Percentiles rank a stretch among this genome's conserved stretches.
Conservation (phyloP, 768 basidiomycete species). For the Coprinopsis sp. region DNA sequence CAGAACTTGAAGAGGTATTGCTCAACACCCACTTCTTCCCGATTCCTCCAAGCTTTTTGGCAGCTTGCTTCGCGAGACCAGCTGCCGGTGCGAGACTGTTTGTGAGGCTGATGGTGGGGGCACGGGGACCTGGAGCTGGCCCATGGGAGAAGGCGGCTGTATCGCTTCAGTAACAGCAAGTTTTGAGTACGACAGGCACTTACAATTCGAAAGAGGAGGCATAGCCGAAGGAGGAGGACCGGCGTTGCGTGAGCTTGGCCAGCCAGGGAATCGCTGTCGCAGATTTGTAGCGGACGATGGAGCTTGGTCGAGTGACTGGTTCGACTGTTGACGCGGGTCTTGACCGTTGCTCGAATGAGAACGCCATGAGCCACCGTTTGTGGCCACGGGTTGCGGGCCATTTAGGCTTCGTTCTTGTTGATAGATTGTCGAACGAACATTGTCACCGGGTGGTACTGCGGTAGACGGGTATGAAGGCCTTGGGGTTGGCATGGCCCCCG, state of each 20-base stretch:
- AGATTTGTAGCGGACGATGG: too few relatives aligned
- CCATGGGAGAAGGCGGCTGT: conserved; percentile 1
- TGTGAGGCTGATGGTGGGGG: conserved; percentile 72
- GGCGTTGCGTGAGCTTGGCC: conserved; percentile 3
- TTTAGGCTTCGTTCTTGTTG: too few relatives aligned
- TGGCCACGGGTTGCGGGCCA: too few relatives aligned
- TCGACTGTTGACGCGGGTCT: too few relatives aligned
- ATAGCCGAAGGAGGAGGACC: conserved; percentile 9
- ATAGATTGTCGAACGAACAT: too few relatives aligned
- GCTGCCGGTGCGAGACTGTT: conserved; percentile 65
- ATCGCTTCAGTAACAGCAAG: neutral
- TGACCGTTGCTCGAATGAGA: too few relatives aligned
- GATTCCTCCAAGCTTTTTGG: conserved; percentile 72
- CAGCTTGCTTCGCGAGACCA: conserved; percentile 71
- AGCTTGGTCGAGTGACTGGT: too few relatives aligned
- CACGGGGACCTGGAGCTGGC: conserved; percentile 27
- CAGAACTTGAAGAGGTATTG: conserved; percentile 36
- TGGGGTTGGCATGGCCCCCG: conserved; percentile 9
- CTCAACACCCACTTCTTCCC: conserved; percentile 40
- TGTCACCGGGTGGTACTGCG: too few relatives aligned
- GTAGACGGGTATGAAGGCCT: conserved; percentile 2
- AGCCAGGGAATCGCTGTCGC: conserved; percentile 12
- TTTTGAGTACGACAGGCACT: neutral
- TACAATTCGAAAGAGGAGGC: conserved; percentile 13
- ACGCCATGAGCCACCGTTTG: too few relatives aligned